Conservation (phyloP, 352 stramenopile genomes). For the Phytophthora megakarya region DNA sequence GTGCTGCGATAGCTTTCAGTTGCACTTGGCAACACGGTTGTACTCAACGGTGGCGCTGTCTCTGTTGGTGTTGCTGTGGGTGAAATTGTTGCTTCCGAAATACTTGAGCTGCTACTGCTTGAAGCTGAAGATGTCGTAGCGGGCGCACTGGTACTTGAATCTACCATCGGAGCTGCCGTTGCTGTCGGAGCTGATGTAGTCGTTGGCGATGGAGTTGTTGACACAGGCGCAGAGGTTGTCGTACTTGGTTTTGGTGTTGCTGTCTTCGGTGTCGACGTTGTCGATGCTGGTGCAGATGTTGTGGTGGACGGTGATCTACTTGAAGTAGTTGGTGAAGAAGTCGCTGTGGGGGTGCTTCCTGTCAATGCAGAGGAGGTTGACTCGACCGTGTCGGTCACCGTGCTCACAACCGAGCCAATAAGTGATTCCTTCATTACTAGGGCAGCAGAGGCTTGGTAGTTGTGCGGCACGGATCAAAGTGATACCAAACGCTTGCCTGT, state of each 20-base stretch:
- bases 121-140: not conserved
- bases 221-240: not conserved
- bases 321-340: not conserved
- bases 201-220: not conserved
- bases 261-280: conserved; percentile 6
- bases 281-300: conserved; percentile 11
- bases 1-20: not conserved
- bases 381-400: conserved; percentile 19
- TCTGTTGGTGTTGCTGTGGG: not conserved
- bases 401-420: conserved; percentile 20
- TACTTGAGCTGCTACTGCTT: conserved; percentile 1
- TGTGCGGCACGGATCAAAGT: conserved; percentile 6
- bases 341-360: conserved; percentile 5
- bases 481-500: conserved; percentile 8
- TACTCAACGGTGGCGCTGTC: not conserved
- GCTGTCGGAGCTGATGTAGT: conserved; percentile 5
- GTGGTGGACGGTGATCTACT: not conserved
- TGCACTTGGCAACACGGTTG: not conserved
- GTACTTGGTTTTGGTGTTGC: not conserved
- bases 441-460: not conserved
- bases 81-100: conserved; percentile 3
- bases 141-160: not conserved
- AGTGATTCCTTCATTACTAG: conserved; percentile 31
- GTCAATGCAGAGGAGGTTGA: conserved; percentile 17
- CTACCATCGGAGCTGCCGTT: not conserved